Base-by-base conservation (phyloP, 2,329 filamentous ascomycete species). In the Acrodontium crateriforme region DNA sequence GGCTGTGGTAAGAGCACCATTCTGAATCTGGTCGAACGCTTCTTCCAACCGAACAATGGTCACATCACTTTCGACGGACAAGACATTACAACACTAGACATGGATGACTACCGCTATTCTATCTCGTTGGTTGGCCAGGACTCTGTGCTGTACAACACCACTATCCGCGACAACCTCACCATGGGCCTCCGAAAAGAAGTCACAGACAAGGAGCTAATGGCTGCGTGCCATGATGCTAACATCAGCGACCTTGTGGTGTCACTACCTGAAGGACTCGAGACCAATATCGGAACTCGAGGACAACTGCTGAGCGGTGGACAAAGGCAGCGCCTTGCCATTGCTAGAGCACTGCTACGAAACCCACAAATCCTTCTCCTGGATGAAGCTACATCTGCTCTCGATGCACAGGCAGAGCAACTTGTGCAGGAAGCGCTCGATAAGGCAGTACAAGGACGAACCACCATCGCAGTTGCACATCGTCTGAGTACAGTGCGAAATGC, bases 1-100 rank as follows among this genome's bases (percentile, higher is more conserved):
- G 76, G 76, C 1, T 78, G 73, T 33, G 76, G 77, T 17, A 81
- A 85, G 56, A 77, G 74, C 1, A 81, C 72, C n/a, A 72, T 81
- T 23, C 69, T 87, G 18, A 56, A 57, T 2, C 55, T 72, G 2
- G 55, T 71, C 6, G 62, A 70, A 39, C 57, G 73, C 6, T 85
- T 85, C 53, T 85, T 85, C 48, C 71, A 82, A 27, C 53, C 71
- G 0, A 58, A 67, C 8, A 58, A 62, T 11, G 80, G 81, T 5
- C 55, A 59, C 4, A 74, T 87, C 25, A 27, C 11, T 1, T 67
- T 71, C 46, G 52, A 54, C 25, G 42, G 40, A 5, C 41, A 47
- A 25, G 41, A 52, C 21, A 53, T 58, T 25, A 49, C 41, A 0
- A 32, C 42, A 0, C 41, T 57, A 7, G 44, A 55, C 15, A 45